Evolutionary conservation across 371 early-diverging fungal species (phyloP).

Genomic region (Amoeboradix gromovi): DNA sequence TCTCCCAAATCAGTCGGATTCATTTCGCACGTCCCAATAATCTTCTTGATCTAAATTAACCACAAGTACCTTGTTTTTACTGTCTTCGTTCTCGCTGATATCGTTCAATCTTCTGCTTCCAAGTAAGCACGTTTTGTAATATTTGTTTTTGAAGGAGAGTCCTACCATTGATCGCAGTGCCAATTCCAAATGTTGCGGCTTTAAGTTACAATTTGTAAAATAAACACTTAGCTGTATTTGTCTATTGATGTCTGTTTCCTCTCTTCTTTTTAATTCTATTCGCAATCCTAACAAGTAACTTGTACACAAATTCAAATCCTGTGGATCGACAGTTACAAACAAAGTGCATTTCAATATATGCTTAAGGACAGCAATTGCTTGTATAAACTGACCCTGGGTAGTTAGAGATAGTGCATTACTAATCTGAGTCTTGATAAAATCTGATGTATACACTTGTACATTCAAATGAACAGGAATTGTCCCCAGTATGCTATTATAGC

Average conservation of each 20-base stretch:
- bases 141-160: slow-evolving; percentile 40
- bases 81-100: slow-evolving; percentile 35
- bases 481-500: slow-evolving; percentile 13
- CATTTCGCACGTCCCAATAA: neutral
- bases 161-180: slow-evolving; percentile 52
- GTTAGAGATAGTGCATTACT: slow-evolving; percentile 47
- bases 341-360: slow-evolving; percentile 36
- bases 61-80: slow-evolving; percentile 32
- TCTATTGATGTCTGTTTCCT: slow-evolving; percentile 19
- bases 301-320: slow-evolving; percentile 22
- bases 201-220: slow-evolving; percentile 67
- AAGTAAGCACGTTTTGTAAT: slow-evolving; percentile 40
- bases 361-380: slow-evolving; percentile 39
- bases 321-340: slow-evolving; percentile 17
- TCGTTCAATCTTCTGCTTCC: slow-evolving; percentile 66
- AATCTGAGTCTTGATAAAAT: slow-evolving; percentile 20
- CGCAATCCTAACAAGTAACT: slow-evolving; percentile 63
- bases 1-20: neutral
- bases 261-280: slow-evolving; percentile 44
- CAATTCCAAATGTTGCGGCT: slow-evolving; percentile 50
- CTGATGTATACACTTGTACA: slow-evolving; percentile 21
- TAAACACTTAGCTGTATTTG: slow-evolving; percentile 66
- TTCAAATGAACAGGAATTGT: slow-evolving; percentile 25
- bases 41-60: neutral
- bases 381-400: slow-evolving; percentile 31